Evolutionary conservation across 495 filamentous ascomycete genomes (phyloP).

Genomic region (Podospora pseudopauciseta): DNA sequence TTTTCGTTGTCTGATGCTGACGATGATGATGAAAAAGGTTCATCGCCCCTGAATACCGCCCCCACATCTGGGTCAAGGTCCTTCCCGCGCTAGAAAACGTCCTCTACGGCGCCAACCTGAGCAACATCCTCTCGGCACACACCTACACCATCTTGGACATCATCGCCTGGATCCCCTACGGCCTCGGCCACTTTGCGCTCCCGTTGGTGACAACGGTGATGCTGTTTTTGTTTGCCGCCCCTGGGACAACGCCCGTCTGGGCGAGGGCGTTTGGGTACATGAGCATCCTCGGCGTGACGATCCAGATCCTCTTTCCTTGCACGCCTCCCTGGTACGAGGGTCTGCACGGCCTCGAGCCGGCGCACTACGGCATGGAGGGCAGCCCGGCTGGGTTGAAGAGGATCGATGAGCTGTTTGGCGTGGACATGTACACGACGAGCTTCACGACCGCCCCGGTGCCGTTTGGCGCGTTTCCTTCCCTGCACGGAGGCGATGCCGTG

Average conservation of each 20-base stretch:
- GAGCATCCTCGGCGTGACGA: constrained; percentile 77
- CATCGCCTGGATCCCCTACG: constrained; percentile 91
- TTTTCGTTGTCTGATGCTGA: background rate
- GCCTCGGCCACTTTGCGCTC: constrained; percentile 79
- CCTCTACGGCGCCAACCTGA: constrained; percentile 90
- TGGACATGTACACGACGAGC: constrained; percentile 85
- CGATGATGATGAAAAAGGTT: constrained; percentile 44
- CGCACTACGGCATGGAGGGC: constrained; percentile 85
- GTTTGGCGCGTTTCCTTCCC: constrained; percentile 89
- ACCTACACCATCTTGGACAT: constrained; percentile 76
- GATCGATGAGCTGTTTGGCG: constrained; percentile 82
- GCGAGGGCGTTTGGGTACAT: constrained; percentile 86
- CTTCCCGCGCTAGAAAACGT: constrained; percentile 96
- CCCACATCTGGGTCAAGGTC: constrained; percentile 90
- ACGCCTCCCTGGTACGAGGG: constrained; percentile 96
- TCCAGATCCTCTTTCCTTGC: constrained; percentile 87
- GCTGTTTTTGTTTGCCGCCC: constrained; percentile 84
- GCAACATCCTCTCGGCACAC: constrained; percentile 89
- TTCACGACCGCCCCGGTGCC: constrained; percentile 88
- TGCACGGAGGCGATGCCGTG: constrained; percentile 82
- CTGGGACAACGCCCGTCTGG: constrained; percentile 79
- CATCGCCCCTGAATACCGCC: constrained; percentile 77
- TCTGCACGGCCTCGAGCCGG: constrained; percentile 75
- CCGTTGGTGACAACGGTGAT: constrained; percentile 69
- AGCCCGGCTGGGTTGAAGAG: constrained; percentile 82